These are phyloP conservation scores for Botrytis fragariae DNA, from an alignment of 2,329 filamentous ascomycete genomes.

Conservation along the genomic window DNA sequence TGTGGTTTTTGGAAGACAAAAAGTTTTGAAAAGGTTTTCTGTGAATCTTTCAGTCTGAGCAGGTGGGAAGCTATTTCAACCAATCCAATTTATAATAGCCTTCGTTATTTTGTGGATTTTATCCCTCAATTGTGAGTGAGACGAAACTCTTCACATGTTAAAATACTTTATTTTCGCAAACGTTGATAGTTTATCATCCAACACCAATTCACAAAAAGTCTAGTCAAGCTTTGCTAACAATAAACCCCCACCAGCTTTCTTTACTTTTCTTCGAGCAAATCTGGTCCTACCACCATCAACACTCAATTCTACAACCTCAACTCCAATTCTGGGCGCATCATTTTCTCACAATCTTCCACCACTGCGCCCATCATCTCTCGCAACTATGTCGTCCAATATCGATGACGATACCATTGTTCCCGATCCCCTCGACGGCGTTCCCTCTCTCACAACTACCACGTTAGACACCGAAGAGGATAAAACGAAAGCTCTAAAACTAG, in stretches of 20 bases:
- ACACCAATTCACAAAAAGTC: background rate
- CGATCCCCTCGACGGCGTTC: conserved; percentile 49
- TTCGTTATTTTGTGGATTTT: background rate
- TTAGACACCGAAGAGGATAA: conserved; percentile 58
- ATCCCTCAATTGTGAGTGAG: conserved; percentile 1
- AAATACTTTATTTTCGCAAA: background rate
- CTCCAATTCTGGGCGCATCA: conserved; percentile 59
- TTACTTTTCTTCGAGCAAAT: conserved; percentile 78
- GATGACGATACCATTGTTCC: conserved; percentile 37
- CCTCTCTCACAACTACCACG: conserved; percentile 61
- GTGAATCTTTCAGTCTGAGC: background rate
- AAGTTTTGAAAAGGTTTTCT: background rate
- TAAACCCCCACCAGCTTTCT: conserved; percentile 61
- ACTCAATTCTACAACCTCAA: conserved; percentile 57
- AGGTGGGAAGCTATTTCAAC: background rate
- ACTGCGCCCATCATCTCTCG: conserved; percentile 41
- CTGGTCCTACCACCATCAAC: conserved; percentile 60
- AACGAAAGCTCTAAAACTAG: conserved; percentile 65
- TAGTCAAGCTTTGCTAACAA: conserved; percentile 15
- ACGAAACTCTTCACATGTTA: conserved; percentile 2
- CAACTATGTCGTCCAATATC: conserved; percentile 39
- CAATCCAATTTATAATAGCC: background rate
- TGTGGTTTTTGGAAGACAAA: background rate
- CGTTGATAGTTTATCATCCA: background rate
- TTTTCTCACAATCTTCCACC: conserved; percentile 43